Conservation (phyloP, 306 rosid genomes). For the Medicago ruthenica region DNA sequence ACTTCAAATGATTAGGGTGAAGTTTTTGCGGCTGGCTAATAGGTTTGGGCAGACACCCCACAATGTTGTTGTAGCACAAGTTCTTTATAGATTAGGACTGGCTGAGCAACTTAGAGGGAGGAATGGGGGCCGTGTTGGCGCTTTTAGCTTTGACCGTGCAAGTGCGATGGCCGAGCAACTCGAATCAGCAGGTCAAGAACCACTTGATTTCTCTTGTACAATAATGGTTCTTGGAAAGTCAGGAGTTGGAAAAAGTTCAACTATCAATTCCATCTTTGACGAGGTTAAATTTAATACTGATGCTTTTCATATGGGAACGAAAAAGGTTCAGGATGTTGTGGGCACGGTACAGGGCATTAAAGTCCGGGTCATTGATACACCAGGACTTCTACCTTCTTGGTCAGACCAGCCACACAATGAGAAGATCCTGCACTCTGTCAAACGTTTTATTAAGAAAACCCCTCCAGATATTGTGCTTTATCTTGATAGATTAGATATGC, state of each 20-base stretch:
- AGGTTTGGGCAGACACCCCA: conserved; percentile 99
- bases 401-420: conserved; percentile 87
- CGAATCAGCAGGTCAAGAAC: conserved; percentile 91
- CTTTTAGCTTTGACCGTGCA: conserved; percentile 97
- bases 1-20: conserved; percentile 97
- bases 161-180: conserved; percentile 99
- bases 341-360: conserved; percentile 96
- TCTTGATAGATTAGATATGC: conserved; percentile 95
- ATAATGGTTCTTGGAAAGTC: conserved; percentile 98
- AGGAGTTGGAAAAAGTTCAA: conserved; percentile 98
- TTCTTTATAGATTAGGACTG: conserved; percentile 89
- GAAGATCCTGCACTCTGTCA: conserved; percentile 84
- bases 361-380: conserved; percentile 94
- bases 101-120: conserved; percentile 98
- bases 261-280: conserved; percentile 95
- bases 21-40: conserved; percentile 87
- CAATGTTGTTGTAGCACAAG: conserved; percentile 99
- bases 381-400: conserved; percentile 93
- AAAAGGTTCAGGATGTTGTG: conserved; percentile 95
- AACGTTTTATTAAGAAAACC: conserved; percentile 79
- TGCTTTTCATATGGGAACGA: conserved; percentile 91
- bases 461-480: conserved; percentile 97
- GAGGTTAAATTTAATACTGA: conserved; percentile 86
- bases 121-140: conserved; percentile 96
- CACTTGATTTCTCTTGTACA: conserved; percentile 95